A percentile compares a stretch with the other conserved stretches of the same genome.
phyloP scores from a whole-genome alignment of 2,329 filamentous ascomycete species.

The Aspergillus melleus region DNA sequence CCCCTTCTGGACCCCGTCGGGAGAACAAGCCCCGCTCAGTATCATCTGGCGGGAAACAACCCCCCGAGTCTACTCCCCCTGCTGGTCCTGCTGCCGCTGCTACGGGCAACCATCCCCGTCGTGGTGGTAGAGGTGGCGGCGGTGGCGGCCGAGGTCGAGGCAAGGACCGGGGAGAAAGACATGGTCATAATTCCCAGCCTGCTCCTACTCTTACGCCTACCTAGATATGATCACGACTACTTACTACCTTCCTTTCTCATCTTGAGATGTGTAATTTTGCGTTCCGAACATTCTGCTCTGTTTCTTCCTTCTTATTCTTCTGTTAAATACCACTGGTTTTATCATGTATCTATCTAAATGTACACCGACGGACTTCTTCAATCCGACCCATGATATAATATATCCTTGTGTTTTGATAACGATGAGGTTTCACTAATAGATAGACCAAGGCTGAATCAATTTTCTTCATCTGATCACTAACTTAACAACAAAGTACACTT shows the following conservation, averaged over 20 bases:
- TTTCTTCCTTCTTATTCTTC: background rate
- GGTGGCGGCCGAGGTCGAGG: slow-evolving; percentile 15
- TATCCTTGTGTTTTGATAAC: no score
- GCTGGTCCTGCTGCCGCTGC: background rate
- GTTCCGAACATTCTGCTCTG: no score
- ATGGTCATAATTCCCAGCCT: background rate
- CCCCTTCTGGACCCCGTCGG: slow-evolving; percentile 9
- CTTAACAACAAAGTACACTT: no score
- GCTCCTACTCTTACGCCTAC: background rate
- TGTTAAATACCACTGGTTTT: background rate
- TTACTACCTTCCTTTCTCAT: background rate
- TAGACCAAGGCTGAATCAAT: background rate
- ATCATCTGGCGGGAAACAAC: slow-evolving; percentile 11
- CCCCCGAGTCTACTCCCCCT: background rate
- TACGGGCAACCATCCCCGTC: slow-evolving; percentile 18
- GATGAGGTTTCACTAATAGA: background rate
- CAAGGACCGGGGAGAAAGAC: slow-evolving; percentile 14
- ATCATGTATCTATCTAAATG: background rate
- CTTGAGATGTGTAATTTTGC: background rate
- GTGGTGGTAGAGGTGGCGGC: slow-evolving; percentile 21
- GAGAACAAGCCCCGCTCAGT: slow-evolving; percentile 1
- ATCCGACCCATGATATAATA: no score
- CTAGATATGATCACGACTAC: background rate
- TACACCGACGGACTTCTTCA: no score
- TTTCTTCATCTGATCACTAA: no score